Evolutionary conservation across 2,329 filamentous ascomycete species (phyloP).

Genomic region (Cordyceps javanica): DNA sequence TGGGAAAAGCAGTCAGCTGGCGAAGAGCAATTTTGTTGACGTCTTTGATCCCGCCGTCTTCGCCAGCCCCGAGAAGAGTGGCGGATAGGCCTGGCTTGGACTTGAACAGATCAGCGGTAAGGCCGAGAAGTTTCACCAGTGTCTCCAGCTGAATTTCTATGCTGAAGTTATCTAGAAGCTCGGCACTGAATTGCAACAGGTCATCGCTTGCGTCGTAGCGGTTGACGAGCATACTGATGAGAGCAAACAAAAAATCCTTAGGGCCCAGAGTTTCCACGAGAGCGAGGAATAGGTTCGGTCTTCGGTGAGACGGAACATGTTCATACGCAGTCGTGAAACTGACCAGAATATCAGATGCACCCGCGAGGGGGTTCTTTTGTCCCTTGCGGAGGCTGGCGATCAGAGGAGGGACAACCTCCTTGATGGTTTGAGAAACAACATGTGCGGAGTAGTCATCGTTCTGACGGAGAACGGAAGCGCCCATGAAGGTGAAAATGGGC

Average conservation of each 20-base stretch:
- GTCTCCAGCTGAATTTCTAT: slow-evolving; percentile 72
- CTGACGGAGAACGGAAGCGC: slow-evolving; percentile 81
- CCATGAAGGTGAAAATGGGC: slow-evolving; percentile 99
- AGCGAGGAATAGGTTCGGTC: slow-evolving; percentile 75
- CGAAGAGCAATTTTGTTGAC: slow-evolving; percentile 45
- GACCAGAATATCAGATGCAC: slow-evolving; percentile 82
- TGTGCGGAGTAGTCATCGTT: slow-evolving; percentile 96
- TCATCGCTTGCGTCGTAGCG: slow-evolving; percentile 73
- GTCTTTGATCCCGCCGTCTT: slow-evolving; percentile 42
- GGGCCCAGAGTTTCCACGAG: slow-evolving; percentile 80
- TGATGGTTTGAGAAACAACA: slow-evolving; percentile 91
- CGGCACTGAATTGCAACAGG: slow-evolving; percentile 67
- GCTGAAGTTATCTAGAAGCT: slow-evolving; percentile 66
- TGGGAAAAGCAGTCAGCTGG: slow-evolving; percentile 51
- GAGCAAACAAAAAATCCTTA: slow-evolving; percentile 79
- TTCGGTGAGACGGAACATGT: slow-evolving; percentile 84
- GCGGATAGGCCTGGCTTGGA: slow-evolving; percentile 69
- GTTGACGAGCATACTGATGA: slow-evolving; percentile 86
- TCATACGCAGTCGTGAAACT: slow-evolving; percentile 97
- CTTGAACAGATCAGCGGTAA: slow-evolving; percentile 70
- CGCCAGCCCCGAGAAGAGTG: slow-evolving; percentile 56
- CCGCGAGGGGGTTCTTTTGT: slow-evolving; percentile 69
- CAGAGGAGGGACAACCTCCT: slow-evolving; percentile 86
- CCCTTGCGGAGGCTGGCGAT: slow-evolving; percentile 79
- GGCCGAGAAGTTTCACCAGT: slow-evolving; percentile 67